Percentiles rank a stretch among this genome's conserved stretches.
Evolutionary conservation across 345 rosid species (phyloP).

Genomic region (Arabis alpina): DNA sequence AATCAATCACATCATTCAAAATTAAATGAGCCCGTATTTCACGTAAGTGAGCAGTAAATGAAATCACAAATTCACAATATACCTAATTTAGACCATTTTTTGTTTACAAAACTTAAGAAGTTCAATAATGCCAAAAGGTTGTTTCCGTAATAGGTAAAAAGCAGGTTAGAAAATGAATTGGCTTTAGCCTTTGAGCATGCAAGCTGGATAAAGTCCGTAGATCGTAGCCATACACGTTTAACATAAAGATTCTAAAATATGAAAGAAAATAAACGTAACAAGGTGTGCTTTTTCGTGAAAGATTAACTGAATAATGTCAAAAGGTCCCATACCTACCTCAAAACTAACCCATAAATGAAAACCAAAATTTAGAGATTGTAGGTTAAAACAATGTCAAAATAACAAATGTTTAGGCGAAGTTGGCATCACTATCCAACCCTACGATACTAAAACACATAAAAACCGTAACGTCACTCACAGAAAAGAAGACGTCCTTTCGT

Average conservation of each 20-base stretch:
- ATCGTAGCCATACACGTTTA: slow-evolving; percentile 39
- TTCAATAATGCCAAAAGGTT: slow-evolving; percentile 11
- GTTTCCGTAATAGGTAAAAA: slow-evolving; percentile 16
- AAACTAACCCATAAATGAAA: slow-evolving; percentile 1
- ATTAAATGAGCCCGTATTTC: not conserved
- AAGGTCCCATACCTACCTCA: slow-evolving; percentile 32
- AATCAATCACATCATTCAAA: no score
- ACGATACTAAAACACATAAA: not conserved
- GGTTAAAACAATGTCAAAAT: not conserved
- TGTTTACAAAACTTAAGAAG: not conserved
- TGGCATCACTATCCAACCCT: slow-evolving; percentile 15
- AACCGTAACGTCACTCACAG: slow-evolving; percentile 5
- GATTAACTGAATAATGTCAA: not conserved
- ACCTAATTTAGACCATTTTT: not conserved
- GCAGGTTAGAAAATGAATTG: slow-evolving; percentile 8
- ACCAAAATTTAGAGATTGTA: slow-evolving; percentile 14
- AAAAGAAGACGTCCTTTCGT: no score
- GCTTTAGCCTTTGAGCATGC: slow-evolving; percentile 24
- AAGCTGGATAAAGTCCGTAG: slow-evolving; percentile 9
- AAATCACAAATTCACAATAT: not conserved
- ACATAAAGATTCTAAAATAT: slow-evolving; percentile 2
- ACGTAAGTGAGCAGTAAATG: not conserved
- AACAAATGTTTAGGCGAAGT: slow-evolving; percentile 10
- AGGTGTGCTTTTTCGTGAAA: not conserved
- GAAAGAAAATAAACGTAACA: slow-evolving; percentile 15